Evolutionary conservation across 805 yeast species (phyloP).

Genomic region (Pichia exigua): DNA sequence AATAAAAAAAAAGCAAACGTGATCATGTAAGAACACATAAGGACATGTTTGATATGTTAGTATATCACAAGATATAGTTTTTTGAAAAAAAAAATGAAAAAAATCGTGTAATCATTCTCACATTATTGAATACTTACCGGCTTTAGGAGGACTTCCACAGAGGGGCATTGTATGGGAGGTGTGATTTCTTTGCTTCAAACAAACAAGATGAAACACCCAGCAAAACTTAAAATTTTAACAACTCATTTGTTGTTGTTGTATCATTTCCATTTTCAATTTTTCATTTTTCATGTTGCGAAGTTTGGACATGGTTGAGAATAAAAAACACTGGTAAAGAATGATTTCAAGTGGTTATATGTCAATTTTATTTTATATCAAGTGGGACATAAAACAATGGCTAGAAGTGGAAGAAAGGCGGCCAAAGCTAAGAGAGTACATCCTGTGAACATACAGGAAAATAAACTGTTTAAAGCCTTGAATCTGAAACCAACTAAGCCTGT

Average conservation of each 20-base stretch:
- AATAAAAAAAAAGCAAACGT: neutral
- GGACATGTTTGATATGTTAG: neutral
- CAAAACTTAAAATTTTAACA: neutral
- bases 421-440: neutral
- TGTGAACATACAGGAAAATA: neutral
- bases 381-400: neutral
- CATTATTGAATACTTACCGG: conserved; percentile 25
- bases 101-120: neutral
- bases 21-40: neutral
- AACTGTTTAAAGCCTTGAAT: neutral
- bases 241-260: neutral
- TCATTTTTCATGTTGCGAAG: neutral
- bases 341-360: no score
- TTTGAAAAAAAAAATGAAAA: neutral
- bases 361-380: no score
- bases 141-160: conserved; percentile 38
- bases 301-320: neutral
- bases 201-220: neutral
- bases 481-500: neutral
- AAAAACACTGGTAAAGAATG: neutral
- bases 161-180: conserved; percentile 30
- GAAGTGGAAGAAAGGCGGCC: neutral
- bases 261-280: neutral
- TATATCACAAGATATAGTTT: neutral
- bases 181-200: neutral